phyloP scores from a whole-genome alignment of 306 rosid species.

The Vigna radiata region DNA sequence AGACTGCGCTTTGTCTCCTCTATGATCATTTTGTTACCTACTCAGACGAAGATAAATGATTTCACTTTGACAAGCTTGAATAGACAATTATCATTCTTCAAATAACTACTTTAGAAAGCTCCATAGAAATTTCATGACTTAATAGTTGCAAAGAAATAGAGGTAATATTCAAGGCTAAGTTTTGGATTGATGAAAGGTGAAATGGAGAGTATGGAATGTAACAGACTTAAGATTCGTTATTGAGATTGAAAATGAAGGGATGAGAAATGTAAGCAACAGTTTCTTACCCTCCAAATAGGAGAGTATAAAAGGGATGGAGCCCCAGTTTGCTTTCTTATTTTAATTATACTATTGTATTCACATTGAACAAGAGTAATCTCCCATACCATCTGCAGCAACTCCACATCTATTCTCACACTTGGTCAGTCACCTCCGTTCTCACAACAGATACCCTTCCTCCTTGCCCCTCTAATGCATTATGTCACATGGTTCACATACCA shows the following conservation, averaged over 20 bases:
- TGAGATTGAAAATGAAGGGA: neutral
- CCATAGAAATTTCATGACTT: neutral
- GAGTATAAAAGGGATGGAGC: neutral
- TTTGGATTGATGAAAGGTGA: neutral
- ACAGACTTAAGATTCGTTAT: neutral
- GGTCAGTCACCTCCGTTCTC: neutral
- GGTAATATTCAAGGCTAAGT: neutral
- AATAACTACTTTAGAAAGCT: neutral
- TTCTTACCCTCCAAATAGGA: neutral
- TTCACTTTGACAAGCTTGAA: constrained; percentile 38
- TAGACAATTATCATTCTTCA: neutral
- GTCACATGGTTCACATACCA: neutral
- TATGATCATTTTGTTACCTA: constrained; percentile 97
- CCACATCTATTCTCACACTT: neutral
- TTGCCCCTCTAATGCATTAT: neutral
- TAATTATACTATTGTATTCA: neutral
- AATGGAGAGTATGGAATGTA: neutral
- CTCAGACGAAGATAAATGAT: constrained; percentile 33
- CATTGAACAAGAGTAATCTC: neutral
- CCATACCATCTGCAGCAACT: neutral
- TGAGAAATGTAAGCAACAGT: neutral
- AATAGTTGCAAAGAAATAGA: neutral
- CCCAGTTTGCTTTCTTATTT: neutral
- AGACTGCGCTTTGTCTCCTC: constrained; percentile 99
- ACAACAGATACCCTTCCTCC: neutral